Evolutionary conservation across 176 grass and related monocot species (phyloP), one percentile per base, ranked within the genome.

Genomic region (Bothriochloa decipiens): DNA sequence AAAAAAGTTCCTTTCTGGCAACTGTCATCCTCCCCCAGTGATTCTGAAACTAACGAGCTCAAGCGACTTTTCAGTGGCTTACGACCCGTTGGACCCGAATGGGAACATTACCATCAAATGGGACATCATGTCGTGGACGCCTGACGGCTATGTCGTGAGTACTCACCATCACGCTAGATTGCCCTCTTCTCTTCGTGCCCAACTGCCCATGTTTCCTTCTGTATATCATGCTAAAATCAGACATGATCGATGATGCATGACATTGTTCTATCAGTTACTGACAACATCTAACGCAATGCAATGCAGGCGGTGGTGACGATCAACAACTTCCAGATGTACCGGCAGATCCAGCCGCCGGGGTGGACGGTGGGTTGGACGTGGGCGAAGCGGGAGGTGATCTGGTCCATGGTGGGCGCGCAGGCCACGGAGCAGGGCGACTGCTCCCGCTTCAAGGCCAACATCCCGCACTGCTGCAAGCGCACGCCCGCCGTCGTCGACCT

Each of bases 61-160:
- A 13, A 8, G 2, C 52, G 40, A 78, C 65, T 45, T 10, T 65
- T 69, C 74, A 96, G 96, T 36, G 67, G 96, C 93, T 17, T 99
- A 99, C 70, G 96, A 99, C 68, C 93, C 96, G 11, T 36, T 99
- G 49, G 96, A 99, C 43, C 96, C 96, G 18, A 96, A 75, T 74
- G 96, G 96, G 42, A 99, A 99, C 90, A 99, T 99, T 20, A 99
- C 93, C 37, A 91, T 99, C 55, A 99, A 96, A 86, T 99, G 96
- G 96, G 96, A 99, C 86, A 88, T 99, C 39, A 84, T 99, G 13
- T 93, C 91, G 16, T 99, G 96, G 96, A 99, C 96, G 1, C 87
- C 93, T 1, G 96, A 99, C 57, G 96, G 96, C 73, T 99, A 99
- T 60, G 93, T 96, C 32, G 96, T 99, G 68, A 94, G 93, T 91